These are phyloP conservation scores for Psilocybe subaeruginosa DNA, from an alignment of 768 basidiomycete genomes.

Conservation along the genomic window DNA sequence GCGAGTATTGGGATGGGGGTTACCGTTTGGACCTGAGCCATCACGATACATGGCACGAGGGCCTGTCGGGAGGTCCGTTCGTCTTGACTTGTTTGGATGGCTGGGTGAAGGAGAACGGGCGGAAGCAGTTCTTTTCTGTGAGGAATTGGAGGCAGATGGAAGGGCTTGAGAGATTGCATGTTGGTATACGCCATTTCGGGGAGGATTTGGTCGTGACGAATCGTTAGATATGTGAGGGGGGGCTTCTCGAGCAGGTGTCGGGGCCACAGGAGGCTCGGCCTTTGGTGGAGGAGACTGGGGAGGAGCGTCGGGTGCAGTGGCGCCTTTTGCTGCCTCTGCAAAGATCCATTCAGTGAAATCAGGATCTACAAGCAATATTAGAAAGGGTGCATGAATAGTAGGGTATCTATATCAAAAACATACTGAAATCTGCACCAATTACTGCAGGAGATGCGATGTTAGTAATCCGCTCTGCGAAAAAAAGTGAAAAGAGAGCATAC, in stretches of 20 bases:
- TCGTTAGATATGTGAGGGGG: conserved; percentile 38
- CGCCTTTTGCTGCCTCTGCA: conserved; percentile 73
- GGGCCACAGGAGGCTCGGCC: conserved; percentile 31
- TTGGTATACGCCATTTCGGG: conserved; percentile 68
- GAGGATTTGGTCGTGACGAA: conserved; percentile 44
- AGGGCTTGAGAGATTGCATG: conserved; percentile 73
- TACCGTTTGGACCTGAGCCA: conserved; percentile 28
- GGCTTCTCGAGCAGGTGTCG: conserved; percentile 31
- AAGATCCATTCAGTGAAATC: conserved; percentile 93
- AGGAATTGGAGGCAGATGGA: conserved; percentile 48
- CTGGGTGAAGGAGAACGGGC: conserved; percentile 69
- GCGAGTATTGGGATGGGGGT: conserved; percentile 41
- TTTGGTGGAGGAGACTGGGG: conserved; percentile 38
- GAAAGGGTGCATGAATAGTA: conserved; percentile 2
- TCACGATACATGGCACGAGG: conserved; percentile 80
- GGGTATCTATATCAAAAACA: conserved; percentile 22
- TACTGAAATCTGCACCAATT: conserved; percentile 86
- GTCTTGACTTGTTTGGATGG: conserved; percentile 71
- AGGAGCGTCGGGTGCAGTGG: conserved; percentile 50
- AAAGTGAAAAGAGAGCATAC: conserved; percentile 41
- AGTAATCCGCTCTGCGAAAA: conserved; percentile 4
- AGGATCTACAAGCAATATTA: conserved; percentile 51
- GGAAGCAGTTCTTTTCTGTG: conserved; percentile 67
- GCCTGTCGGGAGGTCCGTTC: conserved; percentile 80
- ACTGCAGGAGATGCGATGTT: conserved; percentile 33